Percentiles rank a stretch among this genome's conserved stretches.
phyloP scores from a whole-genome alignment of 805 yeast genomes.

The Grigorovia humatica region DNA sequence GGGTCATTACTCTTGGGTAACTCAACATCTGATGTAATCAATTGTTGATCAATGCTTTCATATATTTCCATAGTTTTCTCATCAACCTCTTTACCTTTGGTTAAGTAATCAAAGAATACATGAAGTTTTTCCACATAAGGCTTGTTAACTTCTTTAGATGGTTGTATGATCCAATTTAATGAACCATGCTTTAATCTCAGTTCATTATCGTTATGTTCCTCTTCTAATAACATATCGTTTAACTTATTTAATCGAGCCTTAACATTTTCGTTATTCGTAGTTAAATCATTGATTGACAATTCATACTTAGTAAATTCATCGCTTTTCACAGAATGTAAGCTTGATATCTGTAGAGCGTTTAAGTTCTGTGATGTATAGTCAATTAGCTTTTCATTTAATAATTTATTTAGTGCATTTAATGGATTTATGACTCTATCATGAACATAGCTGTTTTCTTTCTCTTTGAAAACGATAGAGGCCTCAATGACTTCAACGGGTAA shows the following conservation, averaged over 20 bases:
- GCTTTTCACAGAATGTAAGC: neutral
- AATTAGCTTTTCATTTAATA: slow-evolving; percentile 28
- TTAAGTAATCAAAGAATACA: slow-evolving; percentile 39
- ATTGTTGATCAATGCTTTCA: slow-evolving; percentile 35
- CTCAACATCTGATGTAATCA: slow-evolving; percentile 33
- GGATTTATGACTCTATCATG: slow-evolving; percentile 38
- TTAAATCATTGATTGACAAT: neutral
- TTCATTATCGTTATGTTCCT: slow-evolving; percentile 44
- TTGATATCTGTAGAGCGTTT: neutral
- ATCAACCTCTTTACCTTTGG: slow-evolving; percentile 57
- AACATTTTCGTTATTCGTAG: slow-evolving; percentile 29
- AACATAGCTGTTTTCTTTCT: slow-evolving; percentile 49
- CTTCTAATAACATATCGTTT: slow-evolving; percentile 37
- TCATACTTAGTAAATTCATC: slow-evolving; percentile 43
- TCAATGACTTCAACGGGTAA: slow-evolving; percentile 60
- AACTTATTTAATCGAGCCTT: slow-evolving; percentile 36
- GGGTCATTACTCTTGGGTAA: slow-evolving; percentile 26
- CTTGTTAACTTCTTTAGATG: slow-evolving; percentile 36
- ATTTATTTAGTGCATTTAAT: slow-evolving; percentile 35
- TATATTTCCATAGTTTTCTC: slow-evolving; percentile 38
- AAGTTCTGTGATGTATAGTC: neutral
- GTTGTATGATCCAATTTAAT: slow-evolving; percentile 41
- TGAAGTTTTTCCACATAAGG: slow-evolving; percentile 32
- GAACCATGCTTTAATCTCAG: slow-evolving; percentile 42
- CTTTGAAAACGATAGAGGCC: slow-evolving; percentile 56